Base-by-base conservation (phyloP, 2,329 filamentous ascomycete species). In the Verticillium zaregamsianum region DNA sequence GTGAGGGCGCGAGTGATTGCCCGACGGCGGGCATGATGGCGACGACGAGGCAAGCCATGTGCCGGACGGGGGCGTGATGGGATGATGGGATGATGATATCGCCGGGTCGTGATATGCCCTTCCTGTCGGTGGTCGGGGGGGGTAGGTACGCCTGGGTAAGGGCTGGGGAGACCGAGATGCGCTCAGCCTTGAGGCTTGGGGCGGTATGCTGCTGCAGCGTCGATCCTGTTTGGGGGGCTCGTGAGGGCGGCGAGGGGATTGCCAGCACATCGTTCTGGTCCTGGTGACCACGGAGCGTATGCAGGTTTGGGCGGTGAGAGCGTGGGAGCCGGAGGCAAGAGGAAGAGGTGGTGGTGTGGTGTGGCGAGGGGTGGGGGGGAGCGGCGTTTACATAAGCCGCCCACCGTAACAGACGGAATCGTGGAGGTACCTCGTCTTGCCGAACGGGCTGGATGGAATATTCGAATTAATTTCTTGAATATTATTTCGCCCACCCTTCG, bases 261-360 rank as follows among this genome's bases (percentile, higher is more conserved):
- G 54, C 54, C 54, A 55, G 23, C 54, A 32, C 54, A 55, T 55
- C 54, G 54, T 55, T 33, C 17, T 25, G 25, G 54, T 33, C 54
- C 54, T 65, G 33, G 71, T 69, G 40, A 67, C 65, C 57, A 61
- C 49, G 62, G 69, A 74, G 63, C 62, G 68, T 11, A 66, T 65
- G 71, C 72, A 74, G 56, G 72, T 66, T 37, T 73, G 65, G 60
- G 68, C 67, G 28, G 71, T 60, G 57, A 74, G 69, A 52, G 45
- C 45, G 45, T 52, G 45, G 45, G 20, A 12, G 45, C 15, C 14
- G 37, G 37, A 15, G 14, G 45, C 45, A 12, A 52, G 39, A 45
- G 7, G 39, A n/a, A 15, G n/a, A 52, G 45, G 23, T 23, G 20
- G 20, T 52, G 45, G 45, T 52, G 45, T 52, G 45, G 45, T 52